phyloP scores from a whole-genome alignment of 768 basidiomycete genomes.

The Auriscalpium orientale region DNA sequence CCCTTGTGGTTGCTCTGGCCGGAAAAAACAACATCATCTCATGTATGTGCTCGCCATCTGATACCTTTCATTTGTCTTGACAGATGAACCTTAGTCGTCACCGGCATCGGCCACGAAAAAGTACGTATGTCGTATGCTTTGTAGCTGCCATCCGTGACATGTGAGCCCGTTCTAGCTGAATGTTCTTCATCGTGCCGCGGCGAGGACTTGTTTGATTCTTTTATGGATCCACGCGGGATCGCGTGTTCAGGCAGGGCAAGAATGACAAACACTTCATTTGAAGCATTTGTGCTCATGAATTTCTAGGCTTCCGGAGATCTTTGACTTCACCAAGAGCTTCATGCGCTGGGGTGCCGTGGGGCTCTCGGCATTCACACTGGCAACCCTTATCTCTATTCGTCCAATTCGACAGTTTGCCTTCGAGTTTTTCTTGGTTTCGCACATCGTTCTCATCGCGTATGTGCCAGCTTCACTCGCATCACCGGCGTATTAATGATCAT shows the following conservation, averaged over 20 bases:
- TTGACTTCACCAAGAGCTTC: slow-evolving; percentile 30
- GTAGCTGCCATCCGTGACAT: not conserved
- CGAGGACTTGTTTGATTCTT: slow-evolving; percentile 33
- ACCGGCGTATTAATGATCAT: not conserved
- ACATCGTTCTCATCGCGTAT: slow-evolving; percentile 21
- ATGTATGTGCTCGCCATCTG: slow-evolving; percentile 23
- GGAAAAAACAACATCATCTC: slow-evolving; percentile 55
- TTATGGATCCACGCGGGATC: slow-evolving; percentile 37
- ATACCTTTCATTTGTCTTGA: not conserved
- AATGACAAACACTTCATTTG: not conserved
- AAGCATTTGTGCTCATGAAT: not conserved
- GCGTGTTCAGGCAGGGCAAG: slow-evolving; percentile 17
- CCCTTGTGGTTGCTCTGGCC: slow-evolving; percentile 45
- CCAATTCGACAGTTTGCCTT: slow-evolving; percentile 33
- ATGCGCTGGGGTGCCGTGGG: slow-evolving; percentile 24
- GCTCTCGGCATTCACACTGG: slow-evolving; percentile 27
- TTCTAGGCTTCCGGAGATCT: slow-evolving; percentile 26
- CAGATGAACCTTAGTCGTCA: slow-evolving; percentile 29
- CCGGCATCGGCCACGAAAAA: slow-evolving; percentile 49
- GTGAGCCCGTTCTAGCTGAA: slow-evolving; percentile 28
- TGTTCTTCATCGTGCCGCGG: slow-evolving; percentile 37
- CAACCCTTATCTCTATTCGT: slow-evolving; percentile 30
- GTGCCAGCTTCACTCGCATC: slow-evolving; percentile 5
- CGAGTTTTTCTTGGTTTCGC: slow-evolving; percentile 31
- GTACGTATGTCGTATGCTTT: slow-evolving; percentile 10